These are phyloP conservation scores for Ogataea hybrid DNA, from an alignment of 1,139 yeast genomes.

Conservation along the genomic window DNA sequence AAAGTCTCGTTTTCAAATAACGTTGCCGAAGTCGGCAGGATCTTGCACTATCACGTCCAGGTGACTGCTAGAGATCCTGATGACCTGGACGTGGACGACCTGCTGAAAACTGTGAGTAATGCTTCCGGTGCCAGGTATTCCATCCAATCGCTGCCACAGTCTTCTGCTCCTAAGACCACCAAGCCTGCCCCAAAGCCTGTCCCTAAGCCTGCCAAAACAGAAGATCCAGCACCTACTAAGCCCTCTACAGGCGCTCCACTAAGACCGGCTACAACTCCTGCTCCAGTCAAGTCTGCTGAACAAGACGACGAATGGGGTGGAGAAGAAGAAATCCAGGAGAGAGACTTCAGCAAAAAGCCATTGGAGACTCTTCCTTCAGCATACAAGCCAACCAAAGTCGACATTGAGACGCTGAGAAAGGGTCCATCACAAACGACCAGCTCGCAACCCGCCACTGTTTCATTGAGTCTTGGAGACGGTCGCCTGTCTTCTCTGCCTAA, in stretches of 20 bases:
- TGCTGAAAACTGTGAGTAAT: conserved; percentile 73
- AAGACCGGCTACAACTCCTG: conserved; percentile 27
- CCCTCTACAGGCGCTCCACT: conserved; percentile 18
- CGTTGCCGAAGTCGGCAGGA: conserved; percentile 68
- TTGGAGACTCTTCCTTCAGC: conserved; percentile 59
- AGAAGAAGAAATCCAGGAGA: conserved; percentile 65
- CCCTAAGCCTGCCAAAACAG: conserved; percentile 26
- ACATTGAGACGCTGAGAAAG: conserved; percentile 39
- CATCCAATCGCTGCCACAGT: conserved; percentile 41
- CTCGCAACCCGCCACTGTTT: conserved; percentile 25
- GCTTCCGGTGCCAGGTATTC: conserved; percentile 98
- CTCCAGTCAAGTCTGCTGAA: conserved; percentile 18
- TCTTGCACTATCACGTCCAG: conserved; percentile 90
- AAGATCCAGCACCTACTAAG: conserved; percentile 30
- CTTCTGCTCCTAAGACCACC: conserved; percentile 22
- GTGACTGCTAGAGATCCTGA: conserved; percentile 94
- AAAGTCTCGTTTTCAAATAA: conserved; percentile 74
- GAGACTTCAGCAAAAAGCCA: conserved; percentile 66
- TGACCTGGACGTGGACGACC: conserved; percentile 78
- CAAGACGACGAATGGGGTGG: conserved; percentile 60
- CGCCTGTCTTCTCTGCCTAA: conserved; percentile 64
- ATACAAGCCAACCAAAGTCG: conserved; percentile 64
- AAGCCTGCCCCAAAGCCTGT: conserved; percentile 24
- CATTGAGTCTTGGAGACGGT: conserved; percentile 37
- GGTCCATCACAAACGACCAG: conserved; percentile 47